Percentiles rank a stretch among this genome's conserved stretches.
Evolutionary conservation across 2,329 filamentous ascomycete genomes (phyloP).

Genomic region (Sporothrix dimorphospora): DNA sequence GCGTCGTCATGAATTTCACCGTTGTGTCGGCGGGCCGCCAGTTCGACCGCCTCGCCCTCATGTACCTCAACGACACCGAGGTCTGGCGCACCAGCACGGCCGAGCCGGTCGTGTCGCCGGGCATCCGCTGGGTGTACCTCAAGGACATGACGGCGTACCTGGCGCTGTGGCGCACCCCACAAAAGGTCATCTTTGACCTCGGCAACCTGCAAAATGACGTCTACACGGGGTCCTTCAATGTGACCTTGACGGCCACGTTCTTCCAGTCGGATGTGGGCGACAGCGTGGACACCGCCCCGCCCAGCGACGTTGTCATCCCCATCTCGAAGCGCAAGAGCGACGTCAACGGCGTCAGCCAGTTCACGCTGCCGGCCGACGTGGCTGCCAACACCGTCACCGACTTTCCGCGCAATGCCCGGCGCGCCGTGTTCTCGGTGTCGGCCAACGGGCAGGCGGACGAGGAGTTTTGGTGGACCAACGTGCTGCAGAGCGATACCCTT

Average conservation of each 20-base stretch:
- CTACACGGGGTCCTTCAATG: slow-evolving; percentile 75
- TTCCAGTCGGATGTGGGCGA: slow-evolving; percentile 52
- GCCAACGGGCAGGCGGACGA: slow-evolving; percentile 76
- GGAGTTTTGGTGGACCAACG: slow-evolving; percentile 87
- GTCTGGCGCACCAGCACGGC: slow-evolving; percentile 84
- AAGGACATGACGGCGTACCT: slow-evolving; percentile 79
- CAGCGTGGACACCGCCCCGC: slow-evolving; percentile 40
- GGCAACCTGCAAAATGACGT: slow-evolving; percentile 70
- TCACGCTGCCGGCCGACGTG: slow-evolving; percentile 65
- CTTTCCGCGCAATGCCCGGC: slow-evolving; percentile 68
- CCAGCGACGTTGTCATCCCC: slow-evolving; percentile 69
- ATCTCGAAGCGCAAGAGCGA: slow-evolving; percentile 60
- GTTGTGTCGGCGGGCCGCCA: slow-evolving; percentile 72
- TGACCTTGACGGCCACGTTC: slow-evolving; percentile 74
- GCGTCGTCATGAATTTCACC: slow-evolving; percentile 75
- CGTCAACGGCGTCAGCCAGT: slow-evolving; percentile 62
- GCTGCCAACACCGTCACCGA: slow-evolving; percentile 57
- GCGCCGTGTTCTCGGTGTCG: slow-evolving; percentile 74
- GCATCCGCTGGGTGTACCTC: slow-evolving; percentile 74
- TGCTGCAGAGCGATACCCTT: slow-evolving; percentile 62
- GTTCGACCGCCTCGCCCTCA: slow-evolving; percentile 73
- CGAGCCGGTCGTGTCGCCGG: slow-evolving; percentile 66
- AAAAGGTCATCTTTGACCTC: slow-evolving; percentile 80
- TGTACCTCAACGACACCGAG: slow-evolving; percentile 77
- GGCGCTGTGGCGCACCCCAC: slow-evolving; percentile 67